These are phyloP conservation scores for Pseudopediastrum boryanum DNA, from an alignment of 139 green algal species.

Conservation along the genomic window DNA sequence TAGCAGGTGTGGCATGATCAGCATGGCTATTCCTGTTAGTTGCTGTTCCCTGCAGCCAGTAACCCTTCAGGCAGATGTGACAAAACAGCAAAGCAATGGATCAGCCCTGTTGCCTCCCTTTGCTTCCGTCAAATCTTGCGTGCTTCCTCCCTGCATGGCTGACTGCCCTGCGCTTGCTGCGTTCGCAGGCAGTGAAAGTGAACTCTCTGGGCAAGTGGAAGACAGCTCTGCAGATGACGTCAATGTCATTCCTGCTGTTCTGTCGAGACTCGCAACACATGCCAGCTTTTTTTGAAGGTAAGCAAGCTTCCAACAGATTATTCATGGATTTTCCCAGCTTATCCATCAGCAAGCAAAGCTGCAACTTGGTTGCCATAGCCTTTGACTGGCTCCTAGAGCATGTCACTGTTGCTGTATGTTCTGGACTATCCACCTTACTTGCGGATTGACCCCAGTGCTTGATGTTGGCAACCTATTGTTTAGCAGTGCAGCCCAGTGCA, in stretches of 20 bases:
- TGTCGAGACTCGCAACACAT: slow-evolving; percentile 48
- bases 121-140: neutral
- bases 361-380: neutral
- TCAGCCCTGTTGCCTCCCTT: neutral
- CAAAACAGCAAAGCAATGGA: too few species aligned
- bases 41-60: too few species aligned
- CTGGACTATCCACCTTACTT: neutral
- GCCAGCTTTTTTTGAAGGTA: neutral
- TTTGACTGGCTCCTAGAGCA: neutral
- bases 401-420: neutral
- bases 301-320: neutral
- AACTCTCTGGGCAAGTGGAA: slow-evolving; percentile 91
- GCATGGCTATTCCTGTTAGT: too few species aligned
- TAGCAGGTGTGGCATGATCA: too few species aligned
- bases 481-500: too few species aligned
- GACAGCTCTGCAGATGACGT: slow-evolving; percentile 76
- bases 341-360: neutral
- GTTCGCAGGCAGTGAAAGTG: slow-evolving; percentile 75
- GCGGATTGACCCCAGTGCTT: neutral
- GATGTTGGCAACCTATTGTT: too few species aligned
- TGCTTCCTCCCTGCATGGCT: neutral
- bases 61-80: too few species aligned
- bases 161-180: neutral
- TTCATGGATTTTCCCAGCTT: neutral
- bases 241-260: slow-evolving; percentile 73